A percentile compares a stretch with the other conserved stretches of the same genome.
These are phyloP conservation scores for Aspergillus carbonarius DNA, from an alignment of 2,329 filamentous ascomycete species.

Conservation along the genomic window DNA sequence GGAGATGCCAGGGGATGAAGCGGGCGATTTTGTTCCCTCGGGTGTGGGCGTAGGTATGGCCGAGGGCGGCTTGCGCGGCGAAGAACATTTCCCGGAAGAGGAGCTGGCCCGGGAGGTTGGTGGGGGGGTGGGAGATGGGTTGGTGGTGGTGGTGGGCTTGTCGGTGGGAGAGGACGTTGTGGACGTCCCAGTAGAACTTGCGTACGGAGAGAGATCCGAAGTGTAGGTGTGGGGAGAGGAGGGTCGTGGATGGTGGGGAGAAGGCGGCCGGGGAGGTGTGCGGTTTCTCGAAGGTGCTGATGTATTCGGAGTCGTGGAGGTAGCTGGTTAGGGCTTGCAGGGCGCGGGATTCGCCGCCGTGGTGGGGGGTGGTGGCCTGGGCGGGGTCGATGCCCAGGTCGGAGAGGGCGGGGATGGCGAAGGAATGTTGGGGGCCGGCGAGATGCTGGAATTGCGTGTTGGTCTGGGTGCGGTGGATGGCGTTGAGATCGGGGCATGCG, in stretches of 20 bases:
- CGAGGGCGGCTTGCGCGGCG: slow-evolving; percentile 68
- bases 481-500: slow-evolving; percentile 60
- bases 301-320: slow-evolving; percentile 63
- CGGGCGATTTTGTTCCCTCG: slow-evolving; percentile 64
- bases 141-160: slow-evolving; percentile 59
- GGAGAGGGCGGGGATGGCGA: slow-evolving; percentile 67
- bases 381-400: slow-evolving; percentile 64
- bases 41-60: slow-evolving; percentile 63
- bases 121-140: slow-evolving; percentile 57
- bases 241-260: slow-evolving; percentile 68
- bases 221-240: slow-evolving; percentile 71
- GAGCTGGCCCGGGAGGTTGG: slow-evolving; percentile 70
- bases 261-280: slow-evolving; percentile 73
- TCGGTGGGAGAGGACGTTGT: slow-evolving; percentile 60
- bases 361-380: slow-evolving; percentile 62
- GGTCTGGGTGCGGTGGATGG: slow-evolving; percentile 50
- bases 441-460: slow-evolving; percentile 63
- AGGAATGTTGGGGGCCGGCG: slow-evolving; percentile 68
- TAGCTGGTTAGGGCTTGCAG: slow-evolving; percentile 59
- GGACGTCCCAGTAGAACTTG: slow-evolving; percentile 70
- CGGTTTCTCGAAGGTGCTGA: slow-evolving; percentile 73
- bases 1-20: slow-evolving; percentile 79
- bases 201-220: slow-evolving; percentile 71
- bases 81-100: slow-evolving; percentile 85
- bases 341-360: slow-evolving; percentile 68